phyloP scores from a whole-genome alignment of 371 early-diverging fungal species.

The Haplosporangium sp. region DNA sequence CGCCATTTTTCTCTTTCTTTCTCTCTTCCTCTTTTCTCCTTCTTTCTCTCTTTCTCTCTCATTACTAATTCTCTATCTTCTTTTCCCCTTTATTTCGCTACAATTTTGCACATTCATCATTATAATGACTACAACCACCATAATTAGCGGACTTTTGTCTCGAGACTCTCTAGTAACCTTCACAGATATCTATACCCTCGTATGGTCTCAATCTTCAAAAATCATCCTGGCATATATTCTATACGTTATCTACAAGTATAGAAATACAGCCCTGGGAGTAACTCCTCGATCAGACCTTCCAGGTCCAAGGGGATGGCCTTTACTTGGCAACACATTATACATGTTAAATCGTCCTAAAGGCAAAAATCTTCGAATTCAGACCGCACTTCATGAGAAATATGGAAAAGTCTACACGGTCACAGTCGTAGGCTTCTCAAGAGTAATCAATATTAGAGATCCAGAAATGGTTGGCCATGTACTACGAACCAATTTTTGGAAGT shows the following conservation, averaged over 20 bases:
- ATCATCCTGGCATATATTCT: constrained; percentile 24
- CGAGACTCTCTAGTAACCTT: too few relatives aligned
- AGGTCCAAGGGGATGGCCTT: constrained; percentile 27
- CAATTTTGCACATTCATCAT: background rate
- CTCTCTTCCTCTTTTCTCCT: background rate
- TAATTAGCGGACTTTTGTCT: background rate
- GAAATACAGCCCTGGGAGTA: constrained; percentile 27
- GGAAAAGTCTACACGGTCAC: constrained; percentile 25
- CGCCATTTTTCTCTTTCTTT: background rate
- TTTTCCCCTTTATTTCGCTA: background rate
- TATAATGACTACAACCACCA: background rate
- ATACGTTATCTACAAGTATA: constrained; percentile 38
- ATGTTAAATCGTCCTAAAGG: constrained; percentile 12
- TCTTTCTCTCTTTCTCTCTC: background rate
- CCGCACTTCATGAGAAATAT: constrained; percentile 9
- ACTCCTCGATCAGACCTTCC: constrained; percentile 22
- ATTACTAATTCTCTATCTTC: too few relatives aligned
- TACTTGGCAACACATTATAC: constrained; percentile 32
- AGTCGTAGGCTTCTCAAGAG: constrained; percentile 20
- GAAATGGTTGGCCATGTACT: constrained; percentile 40
- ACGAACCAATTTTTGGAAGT: constrained; percentile 40
- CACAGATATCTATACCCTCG: background rate
- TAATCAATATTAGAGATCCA: constrained; percentile 26
- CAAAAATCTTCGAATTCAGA: constrained; percentile 23
- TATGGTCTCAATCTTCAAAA: constrained; percentile 2